A percentile compares a stretch with the other conserved stretches of the same genome.
Conservation (phyloP, 164 flowering plant genomes). For the Platanus orientalis region DNA sequence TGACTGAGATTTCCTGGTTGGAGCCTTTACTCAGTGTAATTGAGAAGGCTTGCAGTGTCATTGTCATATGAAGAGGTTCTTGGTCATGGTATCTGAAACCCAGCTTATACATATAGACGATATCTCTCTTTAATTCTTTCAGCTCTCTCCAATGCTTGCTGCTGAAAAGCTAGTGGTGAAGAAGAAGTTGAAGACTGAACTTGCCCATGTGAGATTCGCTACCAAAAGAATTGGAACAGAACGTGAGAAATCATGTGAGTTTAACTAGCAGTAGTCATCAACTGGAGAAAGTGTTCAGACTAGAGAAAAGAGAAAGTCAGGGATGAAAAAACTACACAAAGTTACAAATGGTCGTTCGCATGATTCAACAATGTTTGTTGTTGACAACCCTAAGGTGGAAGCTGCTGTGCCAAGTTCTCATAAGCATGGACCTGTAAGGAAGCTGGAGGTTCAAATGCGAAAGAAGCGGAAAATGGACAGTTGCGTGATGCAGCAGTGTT, state of each 20-base stretch:
- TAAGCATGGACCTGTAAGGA: conserved; percentile 35
- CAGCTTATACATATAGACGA: not conserved
- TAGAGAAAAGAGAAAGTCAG: not conserved
- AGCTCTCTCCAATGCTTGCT: conserved; percentile 5
- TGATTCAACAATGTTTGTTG: not conserved
- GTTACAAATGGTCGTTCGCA: not conserved
- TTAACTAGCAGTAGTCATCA: not conserved
- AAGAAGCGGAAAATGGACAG: conserved; percentile 61
- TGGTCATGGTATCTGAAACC: conserved; percentile 6
- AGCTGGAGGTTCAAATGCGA: conserved; percentile 23
- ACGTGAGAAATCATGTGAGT: not conserved
- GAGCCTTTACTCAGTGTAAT: not conserved
- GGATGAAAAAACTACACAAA: not conserved
- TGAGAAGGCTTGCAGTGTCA: not conserved
- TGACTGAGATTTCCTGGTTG: not conserved
- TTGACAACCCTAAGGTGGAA: not conserved
- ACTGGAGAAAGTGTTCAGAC: conserved; percentile 1
- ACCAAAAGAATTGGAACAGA: conserved; percentile 9
- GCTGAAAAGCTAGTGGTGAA: conserved; percentile 11
- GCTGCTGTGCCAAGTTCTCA: conserved; percentile 11
- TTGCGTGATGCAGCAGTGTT: conserved; percentile 38
- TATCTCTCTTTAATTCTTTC: conserved; percentile 5
- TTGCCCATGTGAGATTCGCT: conserved; percentile 2
- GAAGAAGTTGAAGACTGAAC: conserved; percentile 8
- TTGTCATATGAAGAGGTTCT: not conserved